A percentile compares a stretch with the other conserved stretches of the same genome.
Conservation (phyloP, 2,329 filamentous ascomycete species). For the Dothidotthia symphoricarpi region DNA sequence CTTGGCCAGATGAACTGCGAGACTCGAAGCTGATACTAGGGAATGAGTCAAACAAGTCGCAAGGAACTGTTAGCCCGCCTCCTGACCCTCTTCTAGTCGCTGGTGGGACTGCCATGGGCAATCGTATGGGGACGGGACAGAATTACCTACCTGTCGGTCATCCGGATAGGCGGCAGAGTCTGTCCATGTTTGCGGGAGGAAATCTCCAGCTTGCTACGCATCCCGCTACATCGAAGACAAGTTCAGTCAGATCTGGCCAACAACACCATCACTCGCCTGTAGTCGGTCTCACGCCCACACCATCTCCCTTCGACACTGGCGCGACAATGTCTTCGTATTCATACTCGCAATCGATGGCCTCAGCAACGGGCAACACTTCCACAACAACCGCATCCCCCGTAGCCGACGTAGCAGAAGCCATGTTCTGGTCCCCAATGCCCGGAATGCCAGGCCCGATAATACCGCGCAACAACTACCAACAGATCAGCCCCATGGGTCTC, state of each 20-base stretch:
- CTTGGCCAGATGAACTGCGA: constrained; percentile 42
- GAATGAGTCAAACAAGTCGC: constrained; percentile 8
- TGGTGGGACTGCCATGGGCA: constrained; percentile 13
- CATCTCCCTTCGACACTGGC: constrained; percentile 9
- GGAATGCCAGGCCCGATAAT: constrained; percentile 42
- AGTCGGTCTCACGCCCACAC: constrained; percentile 11
- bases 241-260: constrained; percentile 15
- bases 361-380: constrained; percentile 10
- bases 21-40: constrained; percentile 26
- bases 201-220: constrained; percentile 19
- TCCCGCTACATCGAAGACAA: constrained; percentile 11
- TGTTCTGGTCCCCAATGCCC: constrained; percentile 43
- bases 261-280: constrained; percentile 12
- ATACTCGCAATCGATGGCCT: constrained; percentile 17
- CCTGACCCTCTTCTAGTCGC: constrained; percentile 18
- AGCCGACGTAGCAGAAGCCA: constrained; percentile 18
- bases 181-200: constrained; percentile 32
- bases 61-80: constrained; percentile 20
- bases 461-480: constrained; percentile 24
- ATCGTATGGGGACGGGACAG: constrained; percentile 9
- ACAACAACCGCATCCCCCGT: constrained; percentile 13
- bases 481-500: constrained; percentile 37
- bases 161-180: constrained; percentile 23
- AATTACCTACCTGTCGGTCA: constrained; percentile 3
- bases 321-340: constrained; percentile 15